Evolutionary conservation across 2,329 filamentous ascomycete species (phyloP).

Genomic region (Fonsecaea nubica): DNA sequence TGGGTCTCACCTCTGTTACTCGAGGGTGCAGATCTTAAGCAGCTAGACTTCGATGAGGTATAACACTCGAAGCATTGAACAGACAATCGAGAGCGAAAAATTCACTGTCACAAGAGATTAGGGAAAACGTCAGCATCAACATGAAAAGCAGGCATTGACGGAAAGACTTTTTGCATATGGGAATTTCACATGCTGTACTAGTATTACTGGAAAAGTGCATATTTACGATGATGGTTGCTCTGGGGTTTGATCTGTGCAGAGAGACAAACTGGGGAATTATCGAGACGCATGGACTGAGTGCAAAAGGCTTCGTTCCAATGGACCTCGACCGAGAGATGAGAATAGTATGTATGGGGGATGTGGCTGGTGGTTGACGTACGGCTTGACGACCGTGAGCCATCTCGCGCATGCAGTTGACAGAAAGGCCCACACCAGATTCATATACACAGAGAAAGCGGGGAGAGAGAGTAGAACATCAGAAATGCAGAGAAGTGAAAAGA

Average conservation of each 20-base stretch:
- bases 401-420: no score
- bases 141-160: slow-evolving; percentile 5
- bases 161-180: slow-evolving; percentile 2
- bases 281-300: not conserved
- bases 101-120: not conserved
- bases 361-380: no score
- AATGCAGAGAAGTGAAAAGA: no score
- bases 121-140: not conserved
- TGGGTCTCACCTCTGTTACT: not conserved
- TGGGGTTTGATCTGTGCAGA: not conserved
- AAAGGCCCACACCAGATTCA: not conserved
- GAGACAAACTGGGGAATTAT: not conserved
- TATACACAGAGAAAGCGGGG: not conserved
- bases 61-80: not conserved
- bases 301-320: not conserved
- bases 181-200: slow-evolving; percentile 6
- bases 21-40: not conserved
- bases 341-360: no score
- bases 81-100: not conserved
- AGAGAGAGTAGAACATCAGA: not conserved
- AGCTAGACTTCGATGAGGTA: not conserved
- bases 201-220: not conserved
- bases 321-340: no score
- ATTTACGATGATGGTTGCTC: not conserved
- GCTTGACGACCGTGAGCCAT: no score